Base-by-base conservation (phyloP, 1,284 basidiomycete species). In the Hypsizygus ulmarius region DNA sequence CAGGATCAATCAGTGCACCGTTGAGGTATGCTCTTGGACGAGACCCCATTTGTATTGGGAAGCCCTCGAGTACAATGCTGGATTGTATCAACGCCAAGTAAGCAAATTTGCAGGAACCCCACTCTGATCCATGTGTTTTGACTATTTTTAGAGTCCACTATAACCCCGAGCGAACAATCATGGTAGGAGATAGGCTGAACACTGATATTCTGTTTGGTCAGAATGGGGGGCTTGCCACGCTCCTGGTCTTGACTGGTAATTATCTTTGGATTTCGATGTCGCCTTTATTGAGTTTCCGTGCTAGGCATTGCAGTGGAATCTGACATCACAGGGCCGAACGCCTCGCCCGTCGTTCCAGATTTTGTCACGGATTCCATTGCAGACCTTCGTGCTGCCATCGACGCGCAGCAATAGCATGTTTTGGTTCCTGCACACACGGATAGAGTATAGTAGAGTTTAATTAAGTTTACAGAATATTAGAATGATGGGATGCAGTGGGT, bases 41-140 rank as follows among this genome's bases (percentile, higher is more conserved):
- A 49, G 78, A 83, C 50, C 93, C 95, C 0, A 71, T 89, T 1
- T 79, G 85, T 47, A 90, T 95, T 39, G 96, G 96, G 14, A 99
- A 99, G 69, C 97, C 96, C 10, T 81, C 91, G 56, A 81, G 78
- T 61, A 88, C 87, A 25, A 96, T 99, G 90, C 73, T 99, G 56
- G 94, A 98, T 64, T 93, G 92, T 63, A 95, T 99, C 66, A 84
- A 87, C 57, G 90, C 93, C n/a, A 94, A 94, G 93, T 94, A 56
- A 59, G 82, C 71, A n/a, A 41, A 33, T 37, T 53, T 33, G 34
- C n/a, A n/a, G 18, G 29, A 33, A 34, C 25, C 30, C n/a, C 28
- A 10, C 39, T 21, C 16, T 42, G 40, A 15, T 52, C 18, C 16
- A 33, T 27, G 38, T 27, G 9, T 30, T n/a, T 34, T 55, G 30